These are phyloP conservation scores for Fragosphaeria purpurea DNA, from an alignment of 2,329 filamentous ascomycete species.

Conservation along the genomic window DNA sequence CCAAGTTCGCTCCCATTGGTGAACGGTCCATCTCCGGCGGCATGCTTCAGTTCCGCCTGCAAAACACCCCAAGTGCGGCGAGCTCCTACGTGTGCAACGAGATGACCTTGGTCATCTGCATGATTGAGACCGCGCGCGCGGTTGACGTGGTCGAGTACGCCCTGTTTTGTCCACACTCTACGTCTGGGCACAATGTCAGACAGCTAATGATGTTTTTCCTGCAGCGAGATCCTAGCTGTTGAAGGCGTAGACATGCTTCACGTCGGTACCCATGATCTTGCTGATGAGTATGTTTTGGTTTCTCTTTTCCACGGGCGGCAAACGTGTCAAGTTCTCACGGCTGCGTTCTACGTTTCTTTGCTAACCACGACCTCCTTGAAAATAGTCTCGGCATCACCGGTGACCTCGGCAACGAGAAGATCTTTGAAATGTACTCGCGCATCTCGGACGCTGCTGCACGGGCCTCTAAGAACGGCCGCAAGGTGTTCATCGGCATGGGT, in stretches of 20 bases:
- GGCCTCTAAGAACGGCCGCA: not conserved
- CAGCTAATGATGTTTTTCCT: too few relatives aligned
- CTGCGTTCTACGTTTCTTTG: too few relatives aligned
- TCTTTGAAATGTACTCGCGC: not conserved
- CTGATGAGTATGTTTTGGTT: not conserved
- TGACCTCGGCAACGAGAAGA: not conserved
- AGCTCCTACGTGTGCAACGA: not conserved
- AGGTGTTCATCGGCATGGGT: slow-evolving; percentile 1
- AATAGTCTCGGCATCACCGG: slow-evolving; percentile 1
- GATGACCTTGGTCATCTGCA: not conserved
- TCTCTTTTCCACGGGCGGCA: too few relatives aligned
- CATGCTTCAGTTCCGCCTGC: not conserved
- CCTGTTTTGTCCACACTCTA: too few relatives aligned
- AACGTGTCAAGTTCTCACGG: too few relatives aligned
- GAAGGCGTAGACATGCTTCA: slow-evolving; percentile 1
- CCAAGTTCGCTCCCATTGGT: not conserved
- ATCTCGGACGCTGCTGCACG: slow-evolving; percentile 1
- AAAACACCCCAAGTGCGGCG: not conserved
- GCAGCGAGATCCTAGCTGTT: not conserved
- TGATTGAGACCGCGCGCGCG: not conserved
- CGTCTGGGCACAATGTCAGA: too few relatives aligned
- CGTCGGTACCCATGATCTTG: not conserved
- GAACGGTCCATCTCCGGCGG: not conserved
- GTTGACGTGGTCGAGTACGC: not conserved
- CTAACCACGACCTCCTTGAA: too few relatives aligned